Conservation (phyloP, 108 stramenopile genomes). For the Skeletonema marinoi region DNA sequence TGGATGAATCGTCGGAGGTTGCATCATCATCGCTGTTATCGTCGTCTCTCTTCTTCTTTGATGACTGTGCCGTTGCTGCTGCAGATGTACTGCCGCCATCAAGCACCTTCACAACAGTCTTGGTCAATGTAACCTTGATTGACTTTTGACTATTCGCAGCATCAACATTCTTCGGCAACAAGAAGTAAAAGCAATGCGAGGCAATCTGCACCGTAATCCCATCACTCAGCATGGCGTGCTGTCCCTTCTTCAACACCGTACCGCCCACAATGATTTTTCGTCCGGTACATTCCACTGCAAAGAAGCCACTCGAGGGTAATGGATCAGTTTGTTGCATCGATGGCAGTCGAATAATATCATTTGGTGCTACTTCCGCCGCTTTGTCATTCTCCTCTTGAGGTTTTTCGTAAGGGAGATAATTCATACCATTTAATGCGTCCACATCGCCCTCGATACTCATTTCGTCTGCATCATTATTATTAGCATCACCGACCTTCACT, state of each 20-base stretch:
- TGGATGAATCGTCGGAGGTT: not conserved
- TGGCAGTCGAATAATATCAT: conserved; percentile 12
- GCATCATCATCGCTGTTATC: not conserved
- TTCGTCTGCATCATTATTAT: not conserved
- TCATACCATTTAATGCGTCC: not conserved
- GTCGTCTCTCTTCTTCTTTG: not conserved
- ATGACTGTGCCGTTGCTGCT: not conserved
- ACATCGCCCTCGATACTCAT: not conserved
- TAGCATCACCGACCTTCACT: not conserved
- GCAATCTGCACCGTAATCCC: conserved; percentile 17
- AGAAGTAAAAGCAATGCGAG: conserved; percentile 27
- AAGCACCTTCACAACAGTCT: not conserved
- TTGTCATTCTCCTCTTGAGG: conserved; percentile 4
- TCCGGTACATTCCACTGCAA: conserved; percentile 65
- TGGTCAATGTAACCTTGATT: conserved; percentile 11
- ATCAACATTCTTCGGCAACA: conserved; percentile 12
- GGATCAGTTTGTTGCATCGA: conserved; percentile 6
- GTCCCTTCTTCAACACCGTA: not conserved
- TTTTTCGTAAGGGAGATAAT: conserved; percentile 2
- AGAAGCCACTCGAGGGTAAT: conserved; percentile 58
- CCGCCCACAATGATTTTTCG: conserved; percentile 55
- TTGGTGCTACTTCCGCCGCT: not conserved
- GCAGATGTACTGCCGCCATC: not conserved
- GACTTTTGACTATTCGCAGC: not conserved
- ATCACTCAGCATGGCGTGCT: conserved; percentile 21